Evolutionary conservation across 768 basidiomycete species (phyloP).

Genomic region (Pleurotus salmoneostramineus): DNA sequence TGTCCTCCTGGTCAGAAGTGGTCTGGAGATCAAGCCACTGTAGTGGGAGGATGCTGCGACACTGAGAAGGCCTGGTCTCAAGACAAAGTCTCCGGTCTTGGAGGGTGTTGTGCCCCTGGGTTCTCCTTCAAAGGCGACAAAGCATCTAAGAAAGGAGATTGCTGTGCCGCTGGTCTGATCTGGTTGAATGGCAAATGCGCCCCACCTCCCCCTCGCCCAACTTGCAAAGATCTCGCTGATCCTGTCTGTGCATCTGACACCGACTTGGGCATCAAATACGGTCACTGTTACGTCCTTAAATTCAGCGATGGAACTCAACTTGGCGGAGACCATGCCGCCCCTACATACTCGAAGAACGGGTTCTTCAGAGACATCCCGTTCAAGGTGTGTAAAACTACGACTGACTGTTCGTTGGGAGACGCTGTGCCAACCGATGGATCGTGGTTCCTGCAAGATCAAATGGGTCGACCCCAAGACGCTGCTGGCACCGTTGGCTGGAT

Average conservation of each 20-base stretch:
- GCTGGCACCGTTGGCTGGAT: background rate
- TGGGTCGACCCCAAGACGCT: background rate
- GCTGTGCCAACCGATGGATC: background rate
- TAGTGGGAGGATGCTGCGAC: background rate
- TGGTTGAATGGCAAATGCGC: slow-evolving; percentile 8
- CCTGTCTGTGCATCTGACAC: background rate
- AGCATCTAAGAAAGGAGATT: slow-evolving; percentile 1
- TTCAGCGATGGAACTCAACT: slow-evolving; percentile 5
- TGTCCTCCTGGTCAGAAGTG: background rate
- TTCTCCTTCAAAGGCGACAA: background rate
- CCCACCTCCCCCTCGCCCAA: background rate
- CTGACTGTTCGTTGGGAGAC: background rate
- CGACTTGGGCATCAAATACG: slow-evolving; percentile 3
- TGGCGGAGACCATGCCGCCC: background rate
- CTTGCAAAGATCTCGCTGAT: slow-evolving; percentile 5
- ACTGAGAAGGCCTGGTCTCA: background rate
- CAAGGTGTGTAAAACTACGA: slow-evolving; percentile 2
- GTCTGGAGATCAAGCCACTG: slow-evolving; percentile 2
- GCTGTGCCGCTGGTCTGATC: slow-evolving; percentile 1
- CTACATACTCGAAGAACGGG: slow-evolving; percentile 2
- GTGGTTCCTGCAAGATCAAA: background rate
- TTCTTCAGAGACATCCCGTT: slow-evolving; percentile 6
- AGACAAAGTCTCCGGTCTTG: slow-evolving; percentile 1
- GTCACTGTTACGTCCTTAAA: slow-evolving; percentile 5
- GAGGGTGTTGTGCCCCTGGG: background rate